Base-by-base conservation (phyloP, 441 rosid genomes). In the Erodium chrysanthum region DNA sequence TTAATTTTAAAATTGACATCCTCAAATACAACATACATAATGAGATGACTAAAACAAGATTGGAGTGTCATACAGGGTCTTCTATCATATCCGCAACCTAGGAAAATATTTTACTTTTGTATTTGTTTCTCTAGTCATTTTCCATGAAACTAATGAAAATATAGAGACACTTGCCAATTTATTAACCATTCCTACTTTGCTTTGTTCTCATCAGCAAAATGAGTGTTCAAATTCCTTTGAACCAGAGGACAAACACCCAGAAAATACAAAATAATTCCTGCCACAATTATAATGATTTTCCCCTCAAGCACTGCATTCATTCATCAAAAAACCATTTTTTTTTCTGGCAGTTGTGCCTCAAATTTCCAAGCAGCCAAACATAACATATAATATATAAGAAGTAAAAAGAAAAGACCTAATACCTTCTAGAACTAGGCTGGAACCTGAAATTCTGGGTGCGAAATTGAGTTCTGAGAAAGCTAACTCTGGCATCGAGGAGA, bases 401-500 rank as follows among this genome's bases (percentile, higher is more conserved):
- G 1, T 48, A 5, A 48, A 71, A 25, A 25, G 29, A 46, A 33
- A 33, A 50, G 66, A 18, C 18, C 22, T 29, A 21, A 65, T 84
- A 92, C 94, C 96, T 73, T 73, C 74, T 68, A 72, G 75, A 83
- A 42, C 56, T 68, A 0, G 73, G 58, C 35, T 70, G 46, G 70
- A 77, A 68, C 58, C 74, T 77, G 66, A 76, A 76, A 69, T 70
- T 77, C 27, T 78, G 73, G 71, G 71, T 76, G 62, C 72, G 74
- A 72, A 82, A 80, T 68, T 35, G 86, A 64, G 77, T 74, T 71
- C 78, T 62, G 0, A 74, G 74, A 68, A 77, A 68, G 71, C 76
- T 68, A 73, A 73, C 79, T 83, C 75, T 76, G 42, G 78, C 70
- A 72, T 77, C 84, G 15, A 65, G 27, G 31, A 80, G 74, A 66